phyloP scores from a whole-genome alignment of 2,329 filamentous ascomycete genomes.

The Scedosporium dehoogii region DNA sequence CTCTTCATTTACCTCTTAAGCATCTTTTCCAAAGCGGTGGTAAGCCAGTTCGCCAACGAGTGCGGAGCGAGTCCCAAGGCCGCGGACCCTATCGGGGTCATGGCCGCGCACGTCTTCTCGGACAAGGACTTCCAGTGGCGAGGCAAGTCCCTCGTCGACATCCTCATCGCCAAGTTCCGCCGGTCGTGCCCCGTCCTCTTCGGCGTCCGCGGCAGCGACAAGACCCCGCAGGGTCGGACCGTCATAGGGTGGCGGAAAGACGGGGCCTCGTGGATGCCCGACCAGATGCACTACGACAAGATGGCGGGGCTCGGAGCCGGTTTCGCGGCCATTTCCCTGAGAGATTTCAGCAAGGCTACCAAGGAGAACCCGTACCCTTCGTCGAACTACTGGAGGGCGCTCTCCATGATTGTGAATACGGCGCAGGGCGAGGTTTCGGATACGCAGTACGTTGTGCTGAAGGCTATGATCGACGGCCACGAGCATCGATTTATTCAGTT shows the following conservation, averaged over 20 bases:
- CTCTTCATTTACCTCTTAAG: slow-evolving; percentile 68
- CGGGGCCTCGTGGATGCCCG: slow-evolving; percentile 48
- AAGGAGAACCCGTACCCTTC: slow-evolving; percentile 69
- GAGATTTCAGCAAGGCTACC: slow-evolving; percentile 65
- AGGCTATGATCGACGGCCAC: slow-evolving; percentile 62
- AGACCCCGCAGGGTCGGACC: slow-evolving; percentile 54
- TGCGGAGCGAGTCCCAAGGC: slow-evolving; percentile 52
- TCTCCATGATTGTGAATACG: slow-evolving; percentile 69
- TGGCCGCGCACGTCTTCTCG: slow-evolving; percentile 66
- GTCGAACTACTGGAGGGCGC: slow-evolving; percentile 69
- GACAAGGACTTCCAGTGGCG: slow-evolving; percentile 56
- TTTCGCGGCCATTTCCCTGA: slow-evolving; percentile 71
- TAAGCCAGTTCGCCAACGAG: slow-evolving; percentile 61
- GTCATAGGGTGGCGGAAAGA: slow-evolving; percentile 67
- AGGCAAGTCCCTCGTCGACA: slow-evolving; percentile 62
- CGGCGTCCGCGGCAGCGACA: slow-evolving; percentile 68
- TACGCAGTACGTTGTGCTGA: slow-evolving; percentile 62
- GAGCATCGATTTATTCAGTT: slow-evolving; percentile 68
- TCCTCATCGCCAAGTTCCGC: slow-evolving; percentile 78
- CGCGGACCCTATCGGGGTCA: slow-evolving; percentile 71
- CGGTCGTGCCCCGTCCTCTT: slow-evolving; percentile 76
- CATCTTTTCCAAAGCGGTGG: slow-evolving; percentile 62
- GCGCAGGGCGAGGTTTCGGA: slow-evolving; percentile 57
- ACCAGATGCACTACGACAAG: slow-evolving; percentile 67
- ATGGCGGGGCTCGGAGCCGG: slow-evolving; percentile 80